Conservation (phyloP, 345 rosid genomes). For the Gossypium thurberi region DNA sequence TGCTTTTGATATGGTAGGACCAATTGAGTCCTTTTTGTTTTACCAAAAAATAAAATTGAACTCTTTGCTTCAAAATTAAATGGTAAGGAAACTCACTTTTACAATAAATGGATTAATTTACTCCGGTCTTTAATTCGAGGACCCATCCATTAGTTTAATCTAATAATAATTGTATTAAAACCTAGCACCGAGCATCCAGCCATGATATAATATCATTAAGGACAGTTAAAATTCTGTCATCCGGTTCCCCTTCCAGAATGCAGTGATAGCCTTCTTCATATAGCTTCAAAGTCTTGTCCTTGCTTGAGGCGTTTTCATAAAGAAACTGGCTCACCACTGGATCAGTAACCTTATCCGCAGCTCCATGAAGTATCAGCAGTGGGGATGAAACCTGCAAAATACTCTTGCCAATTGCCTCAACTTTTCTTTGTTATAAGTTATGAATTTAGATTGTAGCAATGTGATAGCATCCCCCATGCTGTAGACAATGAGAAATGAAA, state of each 20-base stretch:
- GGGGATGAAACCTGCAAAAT: conserved; percentile 74
- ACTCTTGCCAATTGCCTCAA: neutral
- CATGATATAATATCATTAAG: conserved; percentile 60
- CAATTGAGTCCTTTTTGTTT: too few species aligned
- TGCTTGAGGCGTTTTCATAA: conserved; percentile 59
- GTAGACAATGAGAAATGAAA: neutral
- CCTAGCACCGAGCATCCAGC: conserved; percentile 52
- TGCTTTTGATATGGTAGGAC: too few species aligned
- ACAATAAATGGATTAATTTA: too few species aligned
- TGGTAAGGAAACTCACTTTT: too few species aligned
- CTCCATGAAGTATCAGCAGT: conserved; percentile 80
- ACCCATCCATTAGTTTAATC: too few species aligned
- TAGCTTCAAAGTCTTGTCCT: conserved; percentile 78
- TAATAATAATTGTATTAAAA: neutral
- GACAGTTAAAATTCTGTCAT: conserved; percentile 49
- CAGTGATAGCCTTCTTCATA: conserved; percentile 82
- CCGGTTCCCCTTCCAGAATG: conserved; percentile 91
- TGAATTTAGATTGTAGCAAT: neutral
- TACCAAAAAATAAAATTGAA: too few species aligned
- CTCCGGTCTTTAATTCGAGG: too few species aligned
- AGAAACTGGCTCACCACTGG: conserved; percentile 76
- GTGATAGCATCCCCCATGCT: neutral
- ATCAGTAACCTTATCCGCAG: conserved; percentile 82
- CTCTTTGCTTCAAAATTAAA: too few species aligned
- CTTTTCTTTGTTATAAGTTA: neutral